These are phyloP conservation scores for Pisolithus tinctorius DNA, from an alignment of 768 basidiomycete species.

Conservation along the genomic window DNA sequence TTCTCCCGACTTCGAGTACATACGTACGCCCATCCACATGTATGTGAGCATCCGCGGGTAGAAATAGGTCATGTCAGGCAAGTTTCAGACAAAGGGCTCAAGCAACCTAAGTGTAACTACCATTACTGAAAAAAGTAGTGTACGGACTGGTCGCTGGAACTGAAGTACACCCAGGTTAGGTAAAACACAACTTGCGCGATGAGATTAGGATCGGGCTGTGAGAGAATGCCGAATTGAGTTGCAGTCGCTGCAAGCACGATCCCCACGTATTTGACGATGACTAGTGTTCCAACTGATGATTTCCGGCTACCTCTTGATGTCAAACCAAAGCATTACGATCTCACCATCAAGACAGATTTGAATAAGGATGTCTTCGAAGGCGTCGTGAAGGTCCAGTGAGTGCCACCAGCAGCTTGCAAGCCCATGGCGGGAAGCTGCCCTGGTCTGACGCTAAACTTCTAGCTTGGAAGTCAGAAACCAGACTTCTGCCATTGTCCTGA, in stretches of 20 bases:
- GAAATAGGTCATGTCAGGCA: too few relatives aligned
- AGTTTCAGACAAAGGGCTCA: too few relatives aligned
- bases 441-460: neutral
- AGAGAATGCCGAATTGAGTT: too few relatives aligned
- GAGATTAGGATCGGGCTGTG: too few relatives aligned
- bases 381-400: slow-evolving; percentile 63
- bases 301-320: slow-evolving; percentile 60
- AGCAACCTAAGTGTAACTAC: too few relatives aligned
- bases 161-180: too few relatives aligned
- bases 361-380: slow-evolving; percentile 71
- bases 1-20: too few relatives aligned
- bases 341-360: slow-evolving; percentile 78
- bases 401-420: neutral
- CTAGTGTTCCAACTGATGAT: neutral
- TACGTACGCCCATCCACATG: too few relatives aligned
- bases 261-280: slow-evolving; percentile 8
- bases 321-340: slow-evolving; percentile 70
- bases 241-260: neutral
- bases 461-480: slow-evolving; percentile 61
- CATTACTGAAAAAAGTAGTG: too few relatives aligned
- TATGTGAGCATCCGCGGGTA: too few relatives aligned
- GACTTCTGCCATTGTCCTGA: slow-evolving; percentile 58
- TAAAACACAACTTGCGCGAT: too few relatives aligned
- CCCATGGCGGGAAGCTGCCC: neutral
- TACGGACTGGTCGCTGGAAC: too few relatives aligned